A percentile compares a stretch with the other conserved stretches of the same genome.
phyloP scores from a whole-genome alignment of 768 basidiomycete genomes.

The Rickenella mellea region DNA sequence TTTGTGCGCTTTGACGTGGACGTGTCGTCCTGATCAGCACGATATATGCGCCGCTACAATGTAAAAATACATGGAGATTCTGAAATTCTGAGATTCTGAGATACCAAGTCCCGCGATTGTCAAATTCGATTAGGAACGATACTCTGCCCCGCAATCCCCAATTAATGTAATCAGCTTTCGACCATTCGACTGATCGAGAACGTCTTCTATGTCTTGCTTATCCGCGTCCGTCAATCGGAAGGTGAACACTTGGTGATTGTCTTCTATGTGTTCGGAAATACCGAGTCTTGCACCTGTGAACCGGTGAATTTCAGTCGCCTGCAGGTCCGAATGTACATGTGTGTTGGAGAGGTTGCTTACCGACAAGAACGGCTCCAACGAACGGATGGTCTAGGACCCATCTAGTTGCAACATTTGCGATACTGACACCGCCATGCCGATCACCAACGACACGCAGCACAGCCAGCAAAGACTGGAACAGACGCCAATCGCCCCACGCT shows the following conservation, averaged over 20 bases:
- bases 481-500: conserved; percentile 70
- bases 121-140: conserved; percentile 49
- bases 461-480: conserved; percentile 59
- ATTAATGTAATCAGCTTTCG: conserved; percentile 54
- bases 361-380: conserved; percentile 75
- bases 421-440: conserved; percentile 53
- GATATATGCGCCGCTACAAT: too few species aligned
- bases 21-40: too few species aligned
- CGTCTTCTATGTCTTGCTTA: conserved; percentile 48
- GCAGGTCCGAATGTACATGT: neutral
- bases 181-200: conserved; percentile 54
- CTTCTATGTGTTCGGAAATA: conserved; percentile 61
- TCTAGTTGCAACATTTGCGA: conserved; percentile 72
- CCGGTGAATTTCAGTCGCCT: neutral
- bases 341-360: conserved; percentile 25
- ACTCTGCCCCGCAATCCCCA: conserved; percentile 82
- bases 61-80: too few species aligned
- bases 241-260: conserved; percentile 55
- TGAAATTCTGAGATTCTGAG: too few species aligned
- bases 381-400: conserved; percentile 75
- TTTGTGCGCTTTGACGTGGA: too few species aligned
- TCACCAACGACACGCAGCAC: conserved; percentile 57
- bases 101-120: too few species aligned
- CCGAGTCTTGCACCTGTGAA: conserved; percentile 60
- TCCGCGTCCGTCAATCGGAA: conserved; percentile 51